A percentile compares a stretch with the other conserved stretches of the same genome.
Conservation (phyloP, 805 yeast genomes). For the Yamadazyma kitorensis region DNA sequence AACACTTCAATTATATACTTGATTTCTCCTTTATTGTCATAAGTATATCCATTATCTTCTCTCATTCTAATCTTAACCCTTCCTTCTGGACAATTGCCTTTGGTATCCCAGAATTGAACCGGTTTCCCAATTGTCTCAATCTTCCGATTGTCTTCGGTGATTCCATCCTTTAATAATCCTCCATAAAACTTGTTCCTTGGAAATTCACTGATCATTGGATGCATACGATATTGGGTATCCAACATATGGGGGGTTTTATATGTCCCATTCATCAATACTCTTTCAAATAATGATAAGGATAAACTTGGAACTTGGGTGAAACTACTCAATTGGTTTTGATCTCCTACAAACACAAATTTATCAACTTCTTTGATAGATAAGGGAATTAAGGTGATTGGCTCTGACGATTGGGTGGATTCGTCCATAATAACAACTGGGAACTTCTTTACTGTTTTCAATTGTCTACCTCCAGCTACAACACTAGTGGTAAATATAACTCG, state of each 20-base stretch:
- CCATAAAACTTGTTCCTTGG: constrained; percentile 53
- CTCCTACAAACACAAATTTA: constrained; percentile 71
- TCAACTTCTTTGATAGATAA: constrained; percentile 65
- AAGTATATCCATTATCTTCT: constrained; percentile 56
- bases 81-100: constrained; percentile 45
- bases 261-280: constrained; percentile 60
- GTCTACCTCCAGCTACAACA: constrained; percentile 68
- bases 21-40: constrained; percentile 55
- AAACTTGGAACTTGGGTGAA: constrained; percentile 67
- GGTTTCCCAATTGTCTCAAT: constrained; percentile 50
- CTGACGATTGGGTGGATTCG: constrained; percentile 76
- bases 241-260: constrained; percentile 63
- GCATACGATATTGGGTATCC: constrained; percentile 69
- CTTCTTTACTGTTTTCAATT: constrained; percentile 51
- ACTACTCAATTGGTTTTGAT: constrained; percentile 70
- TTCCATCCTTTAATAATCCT: constrained; percentile 54
- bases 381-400: constrained; percentile 69
- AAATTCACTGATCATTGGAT: constrained; percentile 59
- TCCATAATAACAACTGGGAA: constrained; percentile 74
- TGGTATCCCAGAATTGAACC: constrained; percentile 58
- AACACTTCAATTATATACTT: constrained; percentile 45
- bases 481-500: constrained; percentile 71
- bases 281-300: constrained; percentile 65
- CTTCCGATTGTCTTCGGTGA: constrained; percentile 48
- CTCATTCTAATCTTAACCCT: constrained; percentile 47